Evolutionary conservation across 164 flowering plant genomes (phyloP), one percentile per base, ranked within the genome.

Genomic region (Pachysandra terminalis): DNA sequence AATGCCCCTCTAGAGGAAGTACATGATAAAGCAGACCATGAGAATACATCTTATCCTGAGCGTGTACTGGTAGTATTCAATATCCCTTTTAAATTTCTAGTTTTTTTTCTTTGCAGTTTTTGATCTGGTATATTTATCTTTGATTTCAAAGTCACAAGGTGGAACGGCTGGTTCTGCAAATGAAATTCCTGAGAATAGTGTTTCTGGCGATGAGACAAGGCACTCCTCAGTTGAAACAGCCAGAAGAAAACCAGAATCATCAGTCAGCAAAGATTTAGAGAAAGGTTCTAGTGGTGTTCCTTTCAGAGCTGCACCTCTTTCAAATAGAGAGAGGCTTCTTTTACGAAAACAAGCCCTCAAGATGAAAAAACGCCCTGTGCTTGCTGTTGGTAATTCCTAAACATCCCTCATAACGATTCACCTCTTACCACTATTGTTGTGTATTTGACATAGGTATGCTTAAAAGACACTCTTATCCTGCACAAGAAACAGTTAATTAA

Each of bases 241-340:
- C 6, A 25, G 64, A 40, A 63, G 22, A 19, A 56, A 61, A 49
- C 45, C 24, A 15, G 63, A 61, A 13, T 51, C 70, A 41, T 70
- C 79, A 64, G 68, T 65, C 65, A 54, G 60, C 15, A 32, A 23
- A 56, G 73, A 12, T n/a, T 63, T 32, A 19, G 68, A 51, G 21
- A 68, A 62, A 23, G 45, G 55, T 35, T 59, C 73, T 9, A 54
- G 66, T 27, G 66, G 41, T 40, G 61, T 60, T 55, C 68, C 79
- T 57, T 57, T 66, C 19, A 75, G 75, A 75, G 70, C 75, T 21
- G 19, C 58, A 54, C 63, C 70, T 64, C 96, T 95, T 71, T 84
- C 98, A 28, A 95, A 92, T 68, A 86, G 66, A 71, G 98, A 95
- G 65, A 90, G 98, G 79, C 94, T 95, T 58, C 75, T 90, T 53